Conservation (phyloP, 1,284 basidiomycete species). For the Ceratobasidium sp. region DNA sequence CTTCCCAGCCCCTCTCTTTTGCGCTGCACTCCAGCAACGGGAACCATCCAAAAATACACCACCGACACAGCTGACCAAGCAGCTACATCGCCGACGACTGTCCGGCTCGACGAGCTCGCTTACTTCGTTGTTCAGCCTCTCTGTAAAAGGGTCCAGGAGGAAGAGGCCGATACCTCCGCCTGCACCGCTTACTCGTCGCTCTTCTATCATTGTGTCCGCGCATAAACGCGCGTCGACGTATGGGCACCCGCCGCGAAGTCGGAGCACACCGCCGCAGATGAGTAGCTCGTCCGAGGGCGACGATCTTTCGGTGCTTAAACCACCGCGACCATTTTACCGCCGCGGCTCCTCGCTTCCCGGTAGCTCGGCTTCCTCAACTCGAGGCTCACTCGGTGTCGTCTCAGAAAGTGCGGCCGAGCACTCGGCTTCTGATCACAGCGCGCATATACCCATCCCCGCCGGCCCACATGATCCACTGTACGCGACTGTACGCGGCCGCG, state of each 20-base stretch:
- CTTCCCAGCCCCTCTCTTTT: conserved; percentile 69
- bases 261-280: conserved; percentile 11
- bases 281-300: not conserved
- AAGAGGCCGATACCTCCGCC: conserved; percentile 1
- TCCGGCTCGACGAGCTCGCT: not conserved
- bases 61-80: conserved; percentile 21
- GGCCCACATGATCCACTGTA: conserved; percentile 66
- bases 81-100: not conserved
- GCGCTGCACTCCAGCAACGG: conserved; percentile 44
- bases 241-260: conserved; percentile 7
- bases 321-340: not conserved
- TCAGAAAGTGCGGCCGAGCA: conserved; percentile 19
- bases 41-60: conserved; percentile 17
- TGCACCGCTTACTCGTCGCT: conserved; percentile 17
- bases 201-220: conserved; percentile 32
- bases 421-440: not conserved
- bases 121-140: not conserved
- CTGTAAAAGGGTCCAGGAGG: not conserved
- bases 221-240: conserved; percentile 19
- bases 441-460: conserved; percentile 14
- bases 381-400: conserved; percentile 15
- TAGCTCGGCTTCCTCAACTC: conserved; percentile 26
- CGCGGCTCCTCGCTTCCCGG: conserved; percentile 31
- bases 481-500: conserved; percentile 67
- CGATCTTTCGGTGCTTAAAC: not conserved